phyloP scores from a whole-genome alignment of 805 yeast genomes.

The Candida adriatica region DNA sequence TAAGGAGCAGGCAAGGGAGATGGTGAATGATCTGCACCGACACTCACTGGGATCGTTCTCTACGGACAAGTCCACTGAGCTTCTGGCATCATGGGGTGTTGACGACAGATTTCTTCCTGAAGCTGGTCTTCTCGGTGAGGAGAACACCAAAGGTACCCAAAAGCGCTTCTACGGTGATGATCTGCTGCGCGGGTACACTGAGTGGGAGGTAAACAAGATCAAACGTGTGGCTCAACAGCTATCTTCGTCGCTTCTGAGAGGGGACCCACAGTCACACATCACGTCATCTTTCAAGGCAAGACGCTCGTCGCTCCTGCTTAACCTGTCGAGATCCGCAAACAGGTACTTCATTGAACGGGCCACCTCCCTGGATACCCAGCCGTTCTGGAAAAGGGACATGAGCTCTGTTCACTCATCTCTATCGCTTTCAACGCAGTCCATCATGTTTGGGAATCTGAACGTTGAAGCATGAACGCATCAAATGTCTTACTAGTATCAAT shows the following conservation, averaged over 20 bases:
- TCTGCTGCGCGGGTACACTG: constrained; percentile 13
- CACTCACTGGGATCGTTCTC: constrained; percentile 7
- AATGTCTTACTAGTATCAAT: background rate
- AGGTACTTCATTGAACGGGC: constrained; percentile 10
- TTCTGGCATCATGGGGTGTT: constrained; percentile 30
- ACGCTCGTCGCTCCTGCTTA: constrained; percentile 17
- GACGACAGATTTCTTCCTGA: constrained; percentile 19
- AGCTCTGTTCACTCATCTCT: constrained; percentile 23
- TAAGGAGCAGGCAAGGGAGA: constrained; percentile 21
- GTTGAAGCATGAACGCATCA: constrained; percentile 5
- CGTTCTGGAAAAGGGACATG: constrained; percentile 21
- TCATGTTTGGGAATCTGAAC: constrained; percentile 21
- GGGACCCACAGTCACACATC: constrained; percentile 1
- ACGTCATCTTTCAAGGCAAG: constrained; percentile 3
- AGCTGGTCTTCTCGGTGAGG: constrained; percentile 1
- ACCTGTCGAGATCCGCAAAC: constrained; percentile 17
- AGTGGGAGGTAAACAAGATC: constrained; percentile 20
- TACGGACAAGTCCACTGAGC: constrained; percentile 14
- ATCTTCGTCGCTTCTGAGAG: constrained; percentile 19
- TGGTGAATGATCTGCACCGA: constrained; percentile 17
- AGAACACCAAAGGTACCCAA: background rate
- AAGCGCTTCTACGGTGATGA: constrained; percentile 25
- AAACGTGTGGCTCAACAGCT: constrained; percentile 21
- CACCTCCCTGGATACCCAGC: constrained; percentile 6
- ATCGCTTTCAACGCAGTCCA: constrained; percentile 20